A percentile compares a stretch with the other conserved stretches of the same genome.
Conservation (phyloP, 148 eudicot genomes). For the Hydrangea macrophylla region DNA sequence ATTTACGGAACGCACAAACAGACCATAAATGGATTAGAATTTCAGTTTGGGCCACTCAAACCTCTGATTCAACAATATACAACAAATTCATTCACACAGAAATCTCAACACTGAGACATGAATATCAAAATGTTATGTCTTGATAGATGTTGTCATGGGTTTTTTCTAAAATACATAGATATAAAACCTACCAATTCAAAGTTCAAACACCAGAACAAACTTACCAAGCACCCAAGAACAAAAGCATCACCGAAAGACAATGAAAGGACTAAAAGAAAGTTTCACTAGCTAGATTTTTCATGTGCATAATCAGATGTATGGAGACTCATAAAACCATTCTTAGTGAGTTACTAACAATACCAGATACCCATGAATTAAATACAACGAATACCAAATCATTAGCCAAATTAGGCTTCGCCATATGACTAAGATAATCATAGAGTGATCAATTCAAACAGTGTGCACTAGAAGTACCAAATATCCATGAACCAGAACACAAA, state of each 20-base stretch:
- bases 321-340: neutral
- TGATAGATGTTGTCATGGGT: too few relatives aligned
- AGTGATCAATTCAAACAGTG: constrained; percentile 2
- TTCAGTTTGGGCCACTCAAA: neutral
- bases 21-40: neutral
- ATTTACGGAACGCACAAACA: too few relatives aligned
- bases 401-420: constrained; percentile 2
- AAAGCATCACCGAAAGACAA: too few relatives aligned
- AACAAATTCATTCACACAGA: too few relatives aligned
- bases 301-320: neutral
- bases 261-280: neutral
- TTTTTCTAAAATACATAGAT: too few relatives aligned
- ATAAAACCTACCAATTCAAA: too few relatives aligned
- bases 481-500: constrained; percentile 1
- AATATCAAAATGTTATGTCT: too few relatives aligned
- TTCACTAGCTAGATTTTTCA: neutral
- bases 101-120: too few relatives aligned
- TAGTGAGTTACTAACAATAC: neutral
- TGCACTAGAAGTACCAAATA: neutral
- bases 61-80: neutral
- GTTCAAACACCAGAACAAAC: neutral
- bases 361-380: neutral
- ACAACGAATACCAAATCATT: neutral
- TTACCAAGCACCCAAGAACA: neutral
- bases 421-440: neutral